Conservation (phyloP, 1,139 yeast species). For the Pichia inconspicua region DNA sequence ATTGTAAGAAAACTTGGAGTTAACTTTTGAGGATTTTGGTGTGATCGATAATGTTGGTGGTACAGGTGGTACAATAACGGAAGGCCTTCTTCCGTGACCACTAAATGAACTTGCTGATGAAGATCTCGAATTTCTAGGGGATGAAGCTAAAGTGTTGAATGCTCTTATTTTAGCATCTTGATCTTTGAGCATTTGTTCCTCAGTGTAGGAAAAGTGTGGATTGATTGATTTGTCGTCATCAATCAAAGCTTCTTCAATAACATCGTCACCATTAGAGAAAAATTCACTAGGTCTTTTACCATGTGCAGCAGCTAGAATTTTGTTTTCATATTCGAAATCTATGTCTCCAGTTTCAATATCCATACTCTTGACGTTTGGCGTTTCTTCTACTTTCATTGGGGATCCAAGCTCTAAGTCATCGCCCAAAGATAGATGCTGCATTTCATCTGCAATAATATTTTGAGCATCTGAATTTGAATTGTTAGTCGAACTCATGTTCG, state of each 20-base stretch:
- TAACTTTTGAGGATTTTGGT: conserved; percentile 6
- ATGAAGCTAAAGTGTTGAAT: conserved; percentile 41
- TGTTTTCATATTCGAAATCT: conserved; percentile 1
- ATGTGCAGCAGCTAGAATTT: not conserved
- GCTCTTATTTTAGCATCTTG: conserved; percentile 67
- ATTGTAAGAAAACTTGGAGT: conserved; percentile 23
- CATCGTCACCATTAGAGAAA: conserved; percentile 2
- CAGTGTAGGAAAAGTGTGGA: conserved; percentile 53
- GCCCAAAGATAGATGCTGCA: not conserved
- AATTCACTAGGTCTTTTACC: conserved; percentile 3
- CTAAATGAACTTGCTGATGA: conserved; percentile 17
- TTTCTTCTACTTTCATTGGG: not conserved
- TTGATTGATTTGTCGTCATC: conserved; percentile 22
- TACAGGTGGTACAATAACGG: conserved; percentile 31
- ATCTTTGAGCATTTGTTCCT: conserved; percentile 59
- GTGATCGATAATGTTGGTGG: conserved; percentile 23
- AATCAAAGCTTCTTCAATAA: conserved; percentile 1
- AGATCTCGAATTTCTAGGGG: conserved; percentile 23
- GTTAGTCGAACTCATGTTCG: not conserved
- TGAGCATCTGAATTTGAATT: not conserved
- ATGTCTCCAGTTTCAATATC: not conserved
- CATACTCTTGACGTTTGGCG: not conserved
- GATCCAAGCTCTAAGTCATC: not conserved
- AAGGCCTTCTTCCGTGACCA: conserved; percentile 24
- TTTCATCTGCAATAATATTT: not conserved